phyloP scores from a whole-genome alignment of 257 asterid genomes.

The Perilla frutescens region DNA sequence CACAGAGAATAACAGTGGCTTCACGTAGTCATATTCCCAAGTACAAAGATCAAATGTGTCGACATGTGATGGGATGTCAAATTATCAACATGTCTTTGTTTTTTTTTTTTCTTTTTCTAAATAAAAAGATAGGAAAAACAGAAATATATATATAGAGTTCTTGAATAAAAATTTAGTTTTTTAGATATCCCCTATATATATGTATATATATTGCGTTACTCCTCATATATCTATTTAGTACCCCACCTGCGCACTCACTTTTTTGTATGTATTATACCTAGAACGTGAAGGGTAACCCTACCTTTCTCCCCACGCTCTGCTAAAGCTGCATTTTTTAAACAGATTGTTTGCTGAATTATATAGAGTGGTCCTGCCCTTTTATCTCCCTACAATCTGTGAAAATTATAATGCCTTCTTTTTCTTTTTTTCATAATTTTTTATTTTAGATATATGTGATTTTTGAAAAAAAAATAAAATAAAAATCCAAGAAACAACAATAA shows the following conservation, averaged over 20 bases:
- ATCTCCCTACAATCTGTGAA: neutral
- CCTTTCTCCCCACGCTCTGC: conserved; percentile 59
- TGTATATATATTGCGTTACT: neutral
- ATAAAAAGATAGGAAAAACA: too few relatives aligned
- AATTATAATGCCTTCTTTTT: neutral
- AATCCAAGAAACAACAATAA: neutral
- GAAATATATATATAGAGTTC: neutral
- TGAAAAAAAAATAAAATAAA: neutral
- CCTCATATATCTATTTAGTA: conserved; percentile 17
- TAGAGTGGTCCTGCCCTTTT: conserved; percentile 54
- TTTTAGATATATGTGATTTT: neutral
- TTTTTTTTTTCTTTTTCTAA: neutral
- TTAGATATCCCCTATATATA: neutral
- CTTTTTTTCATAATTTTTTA: neutral
- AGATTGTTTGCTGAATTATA: conserved; percentile 54
- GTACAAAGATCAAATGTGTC: conserved; percentile 44
- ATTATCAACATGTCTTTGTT: conserved; percentile 24
- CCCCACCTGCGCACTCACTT: conserved; percentile 54
- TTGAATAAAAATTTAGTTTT: neutral
- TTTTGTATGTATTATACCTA: conserved; percentile 47
- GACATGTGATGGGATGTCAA: conserved; percentile 48
- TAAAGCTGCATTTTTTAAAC: conserved; percentile 56
- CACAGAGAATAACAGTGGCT: conserved; percentile 51
- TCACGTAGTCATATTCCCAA: conserved; percentile 45
- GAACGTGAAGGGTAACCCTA: conserved; percentile 64